phyloP scores from a whole-genome alignment of 331 rosid species.

The Malus hybrid region DNA sequence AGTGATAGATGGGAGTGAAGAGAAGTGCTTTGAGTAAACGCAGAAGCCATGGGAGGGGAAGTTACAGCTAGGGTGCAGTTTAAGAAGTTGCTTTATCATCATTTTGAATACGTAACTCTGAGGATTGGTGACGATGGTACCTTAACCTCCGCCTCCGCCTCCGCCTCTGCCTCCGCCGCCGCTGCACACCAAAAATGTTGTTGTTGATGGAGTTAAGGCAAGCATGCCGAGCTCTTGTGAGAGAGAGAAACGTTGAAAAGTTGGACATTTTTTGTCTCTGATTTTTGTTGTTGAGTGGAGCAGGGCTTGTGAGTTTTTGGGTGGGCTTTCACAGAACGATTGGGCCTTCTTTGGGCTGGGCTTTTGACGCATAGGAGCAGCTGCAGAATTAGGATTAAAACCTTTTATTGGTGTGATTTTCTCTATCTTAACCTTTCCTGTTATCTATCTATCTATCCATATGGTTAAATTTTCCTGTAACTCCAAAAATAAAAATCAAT shows the following conservation, averaged over 20 bases:
- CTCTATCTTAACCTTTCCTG: no score
- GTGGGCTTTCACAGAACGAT: no score
- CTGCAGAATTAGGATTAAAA: no score
- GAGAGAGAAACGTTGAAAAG: neutral
- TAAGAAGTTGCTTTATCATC: conserved; percentile 22
- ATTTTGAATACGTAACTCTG: conserved; percentile 18
- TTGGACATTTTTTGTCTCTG: no score
- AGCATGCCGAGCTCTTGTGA: neutral
- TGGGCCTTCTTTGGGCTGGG: no score
- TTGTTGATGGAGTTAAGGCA: neutral
- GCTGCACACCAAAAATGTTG: neutral
- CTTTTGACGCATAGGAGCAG: no score
- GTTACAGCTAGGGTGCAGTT: conserved; percentile 1
- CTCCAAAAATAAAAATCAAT: no score
- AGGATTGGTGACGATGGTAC: neutral
- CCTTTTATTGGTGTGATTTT: no score
- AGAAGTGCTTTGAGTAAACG: conserved; percentile 18
- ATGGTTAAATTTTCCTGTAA: no score
- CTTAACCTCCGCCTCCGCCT: neutral
- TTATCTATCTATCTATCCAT: no score
- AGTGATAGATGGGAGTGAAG: conserved; percentile 29
- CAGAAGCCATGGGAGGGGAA: conserved; percentile 1
- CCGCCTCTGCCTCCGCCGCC: neutral
- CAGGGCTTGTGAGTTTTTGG: no score
- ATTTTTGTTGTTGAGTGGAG: no score